Evolutionary conservation across 768 basidiomycete genomes (phyloP).

Genomic region (Russula vinacea): DNA sequence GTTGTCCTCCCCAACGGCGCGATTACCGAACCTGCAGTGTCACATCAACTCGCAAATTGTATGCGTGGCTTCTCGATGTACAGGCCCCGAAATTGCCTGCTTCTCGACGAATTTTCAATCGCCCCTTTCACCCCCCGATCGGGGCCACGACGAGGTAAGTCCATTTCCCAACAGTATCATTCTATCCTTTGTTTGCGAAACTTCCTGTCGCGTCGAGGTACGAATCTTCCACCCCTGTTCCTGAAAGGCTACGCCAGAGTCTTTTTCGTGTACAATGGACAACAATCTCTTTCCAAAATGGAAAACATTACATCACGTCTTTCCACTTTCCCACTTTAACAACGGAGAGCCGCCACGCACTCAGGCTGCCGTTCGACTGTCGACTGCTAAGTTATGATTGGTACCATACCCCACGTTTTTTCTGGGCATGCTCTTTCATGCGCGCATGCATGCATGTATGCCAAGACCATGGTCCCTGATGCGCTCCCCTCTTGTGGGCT

Average conservation of each 20-base stretch:
- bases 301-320: neutral
- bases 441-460: neutral
- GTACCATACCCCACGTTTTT: too few species aligned
- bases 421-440: neutral
- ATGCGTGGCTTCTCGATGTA: neutral
- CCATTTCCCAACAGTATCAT: neutral
- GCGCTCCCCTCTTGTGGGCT: neutral
- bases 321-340: neutral
- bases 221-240: neutral
- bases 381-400: neutral
- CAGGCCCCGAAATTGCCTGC: neutral
- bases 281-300: neutral
- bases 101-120: neutral
- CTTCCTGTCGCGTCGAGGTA: neutral
- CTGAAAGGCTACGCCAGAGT: neutral
- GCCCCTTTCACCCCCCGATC: neutral
- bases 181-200: neutral
- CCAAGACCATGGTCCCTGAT: neutral
- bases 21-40: neutral
- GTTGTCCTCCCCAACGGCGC: neutral
- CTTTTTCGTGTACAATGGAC: neutral
- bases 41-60: neutral
- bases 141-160: neutral
- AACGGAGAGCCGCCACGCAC: neutral
- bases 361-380: neutral